Evolutionary conservation across 768 basidiomycete species (phyloP).

Genomic region (Filobasidium wieringae): DNA sequence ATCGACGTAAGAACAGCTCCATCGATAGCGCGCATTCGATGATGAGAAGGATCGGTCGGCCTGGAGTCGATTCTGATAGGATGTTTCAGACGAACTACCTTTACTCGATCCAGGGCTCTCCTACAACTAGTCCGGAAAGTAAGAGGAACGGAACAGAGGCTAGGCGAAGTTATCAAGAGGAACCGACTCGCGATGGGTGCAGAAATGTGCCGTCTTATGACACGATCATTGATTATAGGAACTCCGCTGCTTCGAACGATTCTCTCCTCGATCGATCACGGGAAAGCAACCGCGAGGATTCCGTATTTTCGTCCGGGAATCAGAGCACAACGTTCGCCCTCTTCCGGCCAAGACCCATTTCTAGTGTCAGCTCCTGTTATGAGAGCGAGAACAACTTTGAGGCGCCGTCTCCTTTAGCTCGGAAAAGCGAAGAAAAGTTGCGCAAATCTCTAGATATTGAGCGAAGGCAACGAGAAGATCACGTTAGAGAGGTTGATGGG

Average conservation of each 20-base stretch:
- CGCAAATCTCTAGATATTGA: background rate
- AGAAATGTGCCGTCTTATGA: background rate
- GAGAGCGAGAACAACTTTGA: background rate
- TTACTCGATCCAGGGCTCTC: conserved; percentile 4
- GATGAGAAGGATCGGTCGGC: conserved; percentile 21
- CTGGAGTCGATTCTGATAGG: conserved; percentile 28
- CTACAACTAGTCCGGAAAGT: background rate
- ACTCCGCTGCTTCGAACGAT: background rate
- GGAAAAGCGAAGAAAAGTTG: background rate
- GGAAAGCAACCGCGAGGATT: conserved; percentile 3
- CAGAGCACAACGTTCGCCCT: background rate
- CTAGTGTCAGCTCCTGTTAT: background rate
- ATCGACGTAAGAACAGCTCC: conserved; percentile 24
- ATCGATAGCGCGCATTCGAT: conserved; percentile 21
- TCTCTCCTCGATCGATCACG: conserved; percentile 6
- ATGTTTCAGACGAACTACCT: conserved; percentile 33
- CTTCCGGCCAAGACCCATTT: background rate
- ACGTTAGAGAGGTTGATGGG: background rate
- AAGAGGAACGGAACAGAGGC: background rate
- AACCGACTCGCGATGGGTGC: background rate
- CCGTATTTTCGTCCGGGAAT: conserved; percentile 1
- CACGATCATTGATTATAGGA: conserved; percentile 13
- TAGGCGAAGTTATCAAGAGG: too few relatives aligned
- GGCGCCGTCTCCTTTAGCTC: background rate
- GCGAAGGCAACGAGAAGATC: background rate